Conservation (phyloP, 345 rosid species). For the Salix exigua region DNA sequence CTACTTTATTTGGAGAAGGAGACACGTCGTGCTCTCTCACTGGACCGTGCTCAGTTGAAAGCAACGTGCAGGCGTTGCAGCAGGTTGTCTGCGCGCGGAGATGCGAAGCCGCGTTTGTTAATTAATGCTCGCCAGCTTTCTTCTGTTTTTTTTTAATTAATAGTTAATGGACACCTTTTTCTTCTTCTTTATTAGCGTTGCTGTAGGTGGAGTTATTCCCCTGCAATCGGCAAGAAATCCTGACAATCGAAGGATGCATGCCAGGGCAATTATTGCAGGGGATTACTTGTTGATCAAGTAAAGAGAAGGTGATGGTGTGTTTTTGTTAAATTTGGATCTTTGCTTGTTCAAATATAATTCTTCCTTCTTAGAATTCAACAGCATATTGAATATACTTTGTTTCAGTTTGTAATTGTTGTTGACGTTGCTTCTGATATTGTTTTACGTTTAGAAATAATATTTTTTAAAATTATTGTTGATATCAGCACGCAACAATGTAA, state of each 20-base stretch:
- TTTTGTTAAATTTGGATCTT: too few species aligned
- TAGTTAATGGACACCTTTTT: not conserved
- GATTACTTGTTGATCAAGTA: not conserved
- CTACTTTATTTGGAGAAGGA: constrained; percentile 1
- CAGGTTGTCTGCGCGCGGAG: constrained; percentile 23
- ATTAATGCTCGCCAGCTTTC: not conserved
- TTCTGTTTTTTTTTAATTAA: not conserved
- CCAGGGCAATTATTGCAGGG: not conserved
- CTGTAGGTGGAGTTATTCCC: not conserved
- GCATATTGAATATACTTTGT: too few species aligned
- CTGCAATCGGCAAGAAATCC: not conserved
- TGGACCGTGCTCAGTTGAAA: not conserved
- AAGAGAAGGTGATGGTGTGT: not conserved
- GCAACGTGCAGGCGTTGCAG: constrained; percentile 2
- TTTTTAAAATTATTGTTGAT: too few species aligned
- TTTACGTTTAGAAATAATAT: too few species aligned
- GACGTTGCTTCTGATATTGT: too few species aligned
- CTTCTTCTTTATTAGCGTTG: not conserved
- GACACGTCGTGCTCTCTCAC: not conserved
- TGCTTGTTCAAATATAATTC: too few species aligned
- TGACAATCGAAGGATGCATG: not conserved
- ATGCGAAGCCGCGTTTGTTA: constrained; percentile 22
- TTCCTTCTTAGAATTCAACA: too few species aligned
- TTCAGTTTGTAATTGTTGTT: accelerated
- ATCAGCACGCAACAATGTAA: too few species aligned